Evolutionary conservation across 306 rosid genomes (phyloP).

Genomic region (Dryas octopetala): DNA sequence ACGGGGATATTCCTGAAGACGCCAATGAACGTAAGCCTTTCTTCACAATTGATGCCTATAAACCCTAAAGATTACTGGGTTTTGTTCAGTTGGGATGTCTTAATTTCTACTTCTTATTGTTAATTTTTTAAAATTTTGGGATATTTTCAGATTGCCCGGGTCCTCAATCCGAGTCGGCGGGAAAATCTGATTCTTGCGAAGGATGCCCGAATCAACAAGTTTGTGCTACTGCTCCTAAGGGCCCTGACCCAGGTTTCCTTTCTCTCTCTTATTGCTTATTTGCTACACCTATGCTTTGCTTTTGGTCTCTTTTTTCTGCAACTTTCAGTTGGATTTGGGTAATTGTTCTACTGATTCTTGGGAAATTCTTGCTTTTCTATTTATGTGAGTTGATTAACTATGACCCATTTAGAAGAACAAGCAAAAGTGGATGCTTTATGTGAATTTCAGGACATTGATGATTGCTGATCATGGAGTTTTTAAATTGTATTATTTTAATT

Average conservation of each 20-base stretch:
- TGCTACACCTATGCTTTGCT: background rate
- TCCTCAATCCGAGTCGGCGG: slow-evolving; percentile 78
- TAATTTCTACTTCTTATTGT: background rate
- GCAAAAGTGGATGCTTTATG: background rate
- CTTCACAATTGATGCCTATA: background rate
- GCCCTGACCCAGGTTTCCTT: slow-evolving; percentile 82
- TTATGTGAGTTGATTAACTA: background rate
- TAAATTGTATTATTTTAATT: background rate
- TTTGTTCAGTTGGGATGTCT: background rate
- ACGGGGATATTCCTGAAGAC: slow-evolving; percentile 70
- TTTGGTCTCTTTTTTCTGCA: background rate
- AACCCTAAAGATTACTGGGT: background rate
- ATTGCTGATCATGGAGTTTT: background rate
- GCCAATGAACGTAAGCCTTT: slow-evolving; percentile 80
- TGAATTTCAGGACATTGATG: background rate
- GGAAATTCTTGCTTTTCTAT: background rate
- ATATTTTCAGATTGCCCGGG: slow-evolving; percentile 82
- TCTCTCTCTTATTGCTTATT: background rate
- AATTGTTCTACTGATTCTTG: background rate
- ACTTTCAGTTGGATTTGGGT: background rate
- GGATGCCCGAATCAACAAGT: slow-evolving; percentile 90
- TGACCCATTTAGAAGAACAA: background rate
- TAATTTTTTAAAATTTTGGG: background rate
- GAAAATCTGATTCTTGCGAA: slow-evolving; percentile 72
- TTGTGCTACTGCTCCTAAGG: slow-evolving; percentile 93